Percentiles rank a stretch among this genome's conserved stretches.
Evolutionary conservation across 169 alveolate species (phyloP).

Genomic region (Theileria equi): DNA sequence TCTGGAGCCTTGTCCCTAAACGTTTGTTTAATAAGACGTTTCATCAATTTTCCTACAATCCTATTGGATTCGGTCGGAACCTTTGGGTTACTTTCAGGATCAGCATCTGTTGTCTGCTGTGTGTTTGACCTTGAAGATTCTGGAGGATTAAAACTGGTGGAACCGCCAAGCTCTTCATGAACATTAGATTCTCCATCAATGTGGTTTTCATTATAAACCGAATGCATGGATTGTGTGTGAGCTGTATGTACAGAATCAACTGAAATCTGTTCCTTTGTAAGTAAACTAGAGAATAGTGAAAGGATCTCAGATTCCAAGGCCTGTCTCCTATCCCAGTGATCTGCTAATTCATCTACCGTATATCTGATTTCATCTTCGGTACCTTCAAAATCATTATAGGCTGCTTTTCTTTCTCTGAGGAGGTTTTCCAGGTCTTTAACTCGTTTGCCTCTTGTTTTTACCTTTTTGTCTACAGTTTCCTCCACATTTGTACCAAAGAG

Average conservation of each 20-base stretch:
- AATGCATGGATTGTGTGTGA: background rate
- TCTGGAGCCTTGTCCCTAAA: slow-evolving; percentile 50
- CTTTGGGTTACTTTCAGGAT: background rate
- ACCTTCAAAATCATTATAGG: slow-evolving; percentile 33
- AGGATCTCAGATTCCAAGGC: slow-evolving; percentile 54
- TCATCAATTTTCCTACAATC: slow-evolving; percentile 40
- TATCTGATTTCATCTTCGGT: slow-evolving; percentile 22
- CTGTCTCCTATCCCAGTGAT: slow-evolving; percentile 39
- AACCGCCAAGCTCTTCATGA: too few relatives aligned
- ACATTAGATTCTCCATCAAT: background rate
- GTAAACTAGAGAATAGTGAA: slow-evolving; percentile 47
- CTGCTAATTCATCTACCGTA: slow-evolving; percentile 11
- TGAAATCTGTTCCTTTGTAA: slow-evolving; percentile 37
- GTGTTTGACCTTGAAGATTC: background rate
- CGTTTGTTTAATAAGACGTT: slow-evolving; percentile 46
- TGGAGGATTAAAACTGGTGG: background rate
- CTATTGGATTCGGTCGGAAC: background rate
- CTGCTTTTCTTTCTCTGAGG: slow-evolving; percentile 23
- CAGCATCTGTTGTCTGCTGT: background rate
- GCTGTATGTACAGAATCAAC: background rate
- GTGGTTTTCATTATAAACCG: background rate
- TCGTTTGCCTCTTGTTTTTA: slow-evolving; percentile 32
- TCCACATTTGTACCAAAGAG: slow-evolving; percentile 34
- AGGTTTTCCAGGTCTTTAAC: slow-evolving; percentile 57
- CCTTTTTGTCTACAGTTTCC: slow-evolving; percentile 5